Percentiles rank a stretch among this genome's conserved stretches.
These are phyloP conservation scores for Macrolepiota dolichaula DNA, from an alignment of 768 basidiomycete species.

Conservation along the genomic window DNA sequence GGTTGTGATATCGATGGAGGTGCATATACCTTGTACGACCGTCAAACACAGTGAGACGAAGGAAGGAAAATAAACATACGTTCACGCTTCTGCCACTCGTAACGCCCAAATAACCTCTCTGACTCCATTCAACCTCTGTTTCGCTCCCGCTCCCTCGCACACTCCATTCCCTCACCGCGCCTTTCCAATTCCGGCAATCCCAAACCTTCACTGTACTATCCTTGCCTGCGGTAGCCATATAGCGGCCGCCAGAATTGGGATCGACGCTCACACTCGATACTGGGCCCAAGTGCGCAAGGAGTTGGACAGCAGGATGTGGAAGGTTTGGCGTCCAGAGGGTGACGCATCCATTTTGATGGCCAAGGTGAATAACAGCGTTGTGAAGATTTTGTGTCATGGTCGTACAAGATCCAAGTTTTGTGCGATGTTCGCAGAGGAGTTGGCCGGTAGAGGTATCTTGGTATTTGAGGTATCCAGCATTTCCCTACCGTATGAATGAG, in stretches of 20 bases:
- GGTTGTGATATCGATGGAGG: slow-evolving; percentile 61
- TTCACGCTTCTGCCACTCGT: slow-evolving; percentile 83
- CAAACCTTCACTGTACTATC: slow-evolving; percentile 93
- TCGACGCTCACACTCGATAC: slow-evolving; percentile 81
- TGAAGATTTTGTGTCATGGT: slow-evolving; percentile 90
- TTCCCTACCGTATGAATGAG: slow-evolving; percentile 47
- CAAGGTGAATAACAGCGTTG: slow-evolving; percentile 91
- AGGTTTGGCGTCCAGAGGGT: slow-evolving; percentile 97
- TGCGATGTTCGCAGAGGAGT: slow-evolving; percentile 82
- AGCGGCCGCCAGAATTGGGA: slow-evolving; percentile 79
- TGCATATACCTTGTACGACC: slow-evolving; percentile 61
- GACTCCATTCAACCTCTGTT: slow-evolving; percentile 79
- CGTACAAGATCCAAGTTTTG: slow-evolving; percentile 80
- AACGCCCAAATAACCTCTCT: slow-evolving; percentile 77
- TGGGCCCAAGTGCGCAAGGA: slow-evolving; percentile 89
- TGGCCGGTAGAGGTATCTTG: slow-evolving; percentile 95
- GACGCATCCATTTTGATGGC: slow-evolving; percentile 94
- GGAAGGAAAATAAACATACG: slow-evolving; percentile 36
- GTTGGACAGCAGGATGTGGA: slow-evolving; percentile 85
- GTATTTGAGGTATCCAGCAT: slow-evolving; percentile 90
- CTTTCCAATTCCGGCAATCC: slow-evolving; percentile 97
- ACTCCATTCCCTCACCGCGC: slow-evolving; percentile 74
- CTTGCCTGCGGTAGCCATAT: slow-evolving; percentile 86
- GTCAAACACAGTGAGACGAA: slow-evolving; percentile 6
- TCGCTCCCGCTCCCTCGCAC: slow-evolving; percentile 57